Base-by-base conservation (phyloP, 441 rosid species). In the Codiaeum variegatum region DNA sequence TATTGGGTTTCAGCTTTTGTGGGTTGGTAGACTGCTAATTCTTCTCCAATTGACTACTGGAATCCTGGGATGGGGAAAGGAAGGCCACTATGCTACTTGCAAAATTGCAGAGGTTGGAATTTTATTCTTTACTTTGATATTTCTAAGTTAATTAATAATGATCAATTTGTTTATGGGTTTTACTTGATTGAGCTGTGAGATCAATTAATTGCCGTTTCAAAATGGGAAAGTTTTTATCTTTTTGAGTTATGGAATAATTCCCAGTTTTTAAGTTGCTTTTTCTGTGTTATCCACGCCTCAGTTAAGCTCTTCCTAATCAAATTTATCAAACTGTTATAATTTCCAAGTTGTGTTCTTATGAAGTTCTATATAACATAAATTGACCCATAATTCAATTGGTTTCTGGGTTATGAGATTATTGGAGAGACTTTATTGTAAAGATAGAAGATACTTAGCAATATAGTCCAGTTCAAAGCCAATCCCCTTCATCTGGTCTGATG, bases 31-130 rank as follows among this genome's bases (percentile, higher is more conserved):
- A 52, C 61, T 73, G 12, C 51, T 90, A 36, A 65, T 87, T 71
- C 79, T 88, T 76, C 80, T 92, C 73, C 97, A 85, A 75, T 79
- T 90, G 73, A 65, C 83, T 29, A 67, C 82, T 82, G 91, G 93
- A 59, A 83, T 85, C 73, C 74, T 84, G 52, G 82, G 91, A 31
- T 94, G 99, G 99, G 99, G 98, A 15, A 88, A 87, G 74, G 96
- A 92, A 44, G 99, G 98, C 51, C 99, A 94, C 58, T 92, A 80
- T 80, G 89, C 87, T 60, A 47, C 76, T 67, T 94, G 98, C 87
- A 91, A 86, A 79, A 87, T 94, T 28, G 99, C 99, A 18, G 96
- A 94, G 97, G 99, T 88, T 0, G 81, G 69, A 4, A 1, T 60
- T 56, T 34, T 29, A n/a, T 29, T 55, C 16, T 21, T 10, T 55